A percentile compares a stretch with the other conserved stretches of the same genome.
Conservation (phyloP, 345 rosid species). For the Diplotaxis tenuifolia region DNA sequence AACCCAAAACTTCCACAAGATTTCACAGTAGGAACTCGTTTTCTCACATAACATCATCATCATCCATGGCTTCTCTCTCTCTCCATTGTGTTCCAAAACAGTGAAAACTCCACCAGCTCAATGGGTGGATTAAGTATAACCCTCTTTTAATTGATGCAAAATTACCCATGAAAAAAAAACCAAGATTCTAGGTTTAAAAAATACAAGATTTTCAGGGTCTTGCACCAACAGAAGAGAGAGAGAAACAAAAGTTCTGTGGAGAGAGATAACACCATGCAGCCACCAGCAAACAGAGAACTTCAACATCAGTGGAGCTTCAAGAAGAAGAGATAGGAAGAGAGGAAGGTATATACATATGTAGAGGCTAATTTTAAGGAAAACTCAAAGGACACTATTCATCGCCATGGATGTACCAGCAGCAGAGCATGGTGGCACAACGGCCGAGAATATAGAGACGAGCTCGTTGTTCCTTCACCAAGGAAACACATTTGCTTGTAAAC, state of each 20-base stretch:
- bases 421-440: constrained; percentile 79
- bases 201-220: constrained; percentile 4
- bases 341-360: neutral
- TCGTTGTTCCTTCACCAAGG: constrained; percentile 64
- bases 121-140: neutral
- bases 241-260: neutral
- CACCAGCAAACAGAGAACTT: constrained; percentile 15
- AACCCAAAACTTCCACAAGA: constrained; percentile 13
- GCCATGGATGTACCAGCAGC: constrained; percentile 68
- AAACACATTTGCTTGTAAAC: constrained; percentile 67
- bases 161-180: constrained; percentile 24
- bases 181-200: constrained; percentile 23
- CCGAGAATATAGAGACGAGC: constrained; percentile 68
- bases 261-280: constrained; percentile 28
- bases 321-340: constrained; percentile 9
- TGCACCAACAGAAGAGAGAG: constrained; percentile 27
- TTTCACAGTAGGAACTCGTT: neutral
- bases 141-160: constrained; percentile 26
- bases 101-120: constrained; percentile 20
- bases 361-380: constrained; percentile 4
- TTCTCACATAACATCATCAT: neutral
- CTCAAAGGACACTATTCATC: constrained; percentile 41
- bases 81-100: constrained; percentile 4
- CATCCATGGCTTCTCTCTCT: constrained; percentile 13
- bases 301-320: constrained; percentile 16